These are phyloP conservation scores for Rosa lucieae DNA, from an alignment of 306 rosid genomes.

Conservation along the genomic window DNA sequence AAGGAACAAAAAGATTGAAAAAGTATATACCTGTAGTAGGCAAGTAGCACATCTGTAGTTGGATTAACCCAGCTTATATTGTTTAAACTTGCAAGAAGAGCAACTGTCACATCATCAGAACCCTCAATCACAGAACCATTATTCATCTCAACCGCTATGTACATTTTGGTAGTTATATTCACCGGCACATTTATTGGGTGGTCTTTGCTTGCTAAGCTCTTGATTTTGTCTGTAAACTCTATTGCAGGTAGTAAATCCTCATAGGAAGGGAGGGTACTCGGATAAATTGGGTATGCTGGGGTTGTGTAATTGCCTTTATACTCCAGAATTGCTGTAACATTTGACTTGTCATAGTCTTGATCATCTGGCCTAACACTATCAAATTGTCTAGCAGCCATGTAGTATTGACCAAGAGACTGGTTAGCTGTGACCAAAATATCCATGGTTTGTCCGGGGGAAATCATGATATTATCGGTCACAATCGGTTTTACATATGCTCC, in stretches of 20 bases:
- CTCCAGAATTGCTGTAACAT: conserved; percentile 43
- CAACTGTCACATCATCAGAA: conserved; percentile 20
- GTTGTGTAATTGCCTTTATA: conserved; percentile 25
- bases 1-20: background rate
- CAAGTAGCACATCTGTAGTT: conserved; percentile 35
- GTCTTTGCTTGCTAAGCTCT: conserved; percentile 26
- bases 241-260: conserved; percentile 30
- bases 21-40: conserved; percentile 41
- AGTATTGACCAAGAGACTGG: conserved; percentile 36
- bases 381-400: conserved; percentile 36
- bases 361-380: background rate
- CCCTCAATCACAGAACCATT: conserved; percentile 20
- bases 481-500: conserved; percentile 38
- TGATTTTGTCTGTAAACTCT: conserved; percentile 20
- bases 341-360: conserved; percentile 30
- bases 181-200: conserved; percentile 36
- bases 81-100: conserved; percentile 42
- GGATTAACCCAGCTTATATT: conserved; percentile 45
- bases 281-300: background rate
- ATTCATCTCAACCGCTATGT: conserved; percentile 32
- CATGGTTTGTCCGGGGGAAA: conserved; percentile 49
- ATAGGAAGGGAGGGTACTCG: conserved; percentile 24
- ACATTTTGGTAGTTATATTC: conserved; percentile 28
- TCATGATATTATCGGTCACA: conserved; percentile 29
- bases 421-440: conserved; percentile 40